phyloP scores from a whole-genome alignment of 1,284 basidiomycete species.

The Mrakiaceae sp. region DNA sequence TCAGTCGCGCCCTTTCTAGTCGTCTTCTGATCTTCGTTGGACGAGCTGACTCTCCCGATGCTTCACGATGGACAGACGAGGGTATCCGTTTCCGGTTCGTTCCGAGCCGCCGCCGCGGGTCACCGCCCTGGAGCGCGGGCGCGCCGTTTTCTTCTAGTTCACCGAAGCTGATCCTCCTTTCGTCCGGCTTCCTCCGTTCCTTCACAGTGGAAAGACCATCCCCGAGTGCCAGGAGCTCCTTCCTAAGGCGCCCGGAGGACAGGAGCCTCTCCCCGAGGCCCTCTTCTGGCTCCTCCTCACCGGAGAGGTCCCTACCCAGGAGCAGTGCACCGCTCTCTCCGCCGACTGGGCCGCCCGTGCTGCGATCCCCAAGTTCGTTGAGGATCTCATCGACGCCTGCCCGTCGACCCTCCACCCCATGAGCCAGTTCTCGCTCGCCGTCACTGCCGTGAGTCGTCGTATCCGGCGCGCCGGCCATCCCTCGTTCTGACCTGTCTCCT shows the following conservation, averaged over 20 bases:
- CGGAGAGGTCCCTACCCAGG: slow-evolving; percentile 78
- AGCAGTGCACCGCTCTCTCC: slow-evolving; percentile 73
- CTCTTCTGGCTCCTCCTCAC: slow-evolving; percentile 94
- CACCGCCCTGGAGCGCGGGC: too few relatives aligned
- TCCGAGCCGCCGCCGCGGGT: too few relatives aligned
- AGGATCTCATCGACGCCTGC: slow-evolving; percentile 85
- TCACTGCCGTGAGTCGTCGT: slow-evolving; percentile 61
- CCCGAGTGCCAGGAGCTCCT: slow-evolving; percentile 75
- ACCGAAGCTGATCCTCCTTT: background rate
- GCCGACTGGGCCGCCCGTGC: slow-evolving; percentile 87
- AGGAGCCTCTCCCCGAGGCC: slow-evolving; percentile 83
- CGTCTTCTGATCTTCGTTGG: background rate
- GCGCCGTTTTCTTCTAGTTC: too few relatives aligned
- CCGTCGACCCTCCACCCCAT: slow-evolving; percentile 90
- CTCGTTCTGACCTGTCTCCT: background rate
- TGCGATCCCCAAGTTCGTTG: slow-evolving; percentile 78
- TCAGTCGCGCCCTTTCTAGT: slow-evolving; percentile 28
- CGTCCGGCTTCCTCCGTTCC: background rate
- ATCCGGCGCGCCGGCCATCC: background rate
- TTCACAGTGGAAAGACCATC: slow-evolving; percentile 62
- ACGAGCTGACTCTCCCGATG: background rate
- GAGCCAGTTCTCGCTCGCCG: slow-evolving; percentile 90
- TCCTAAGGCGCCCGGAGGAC: slow-evolving; percentile 77
- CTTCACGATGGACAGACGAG: slow-evolving; percentile 49
- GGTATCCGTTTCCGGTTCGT: slow-evolving; percentile 76